Percentiles rank a stretch among this genome's conserved stretches.
These are phyloP conservation scores for Phytophthora pinifolia DNA, from an alignment of 352 stramenopile genomes.

Conservation along the genomic window DNA sequence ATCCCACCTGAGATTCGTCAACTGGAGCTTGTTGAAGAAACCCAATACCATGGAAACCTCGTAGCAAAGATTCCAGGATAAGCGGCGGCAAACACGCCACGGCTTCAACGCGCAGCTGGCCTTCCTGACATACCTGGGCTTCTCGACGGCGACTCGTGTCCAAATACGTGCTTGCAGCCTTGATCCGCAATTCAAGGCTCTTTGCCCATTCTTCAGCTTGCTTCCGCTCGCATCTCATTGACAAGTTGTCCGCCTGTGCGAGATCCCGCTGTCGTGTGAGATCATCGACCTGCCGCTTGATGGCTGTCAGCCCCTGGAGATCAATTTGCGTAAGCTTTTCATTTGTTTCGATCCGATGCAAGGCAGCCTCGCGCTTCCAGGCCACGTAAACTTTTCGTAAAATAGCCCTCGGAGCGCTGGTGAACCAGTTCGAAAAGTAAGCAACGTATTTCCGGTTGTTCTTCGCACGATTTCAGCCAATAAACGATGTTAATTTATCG, in stretches of 20 bases:
- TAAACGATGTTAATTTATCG: neutral
- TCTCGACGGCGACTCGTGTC: conserved; percentile 51
- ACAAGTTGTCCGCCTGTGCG: conserved; percentile 49
- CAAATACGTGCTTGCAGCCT: conserved; percentile 54
- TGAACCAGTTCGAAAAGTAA: conserved; percentile 77
- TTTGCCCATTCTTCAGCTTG: conserved; percentile 53
- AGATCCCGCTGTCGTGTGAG: conserved; percentile 47
- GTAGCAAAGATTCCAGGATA: conserved; percentile 67
- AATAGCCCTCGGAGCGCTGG: conserved; percentile 49
- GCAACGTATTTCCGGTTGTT: conserved; percentile 74
- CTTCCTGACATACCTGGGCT: conserved; percentile 56
- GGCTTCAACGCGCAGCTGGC: conserved; percentile 63
- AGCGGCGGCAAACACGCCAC: conserved; percentile 59
- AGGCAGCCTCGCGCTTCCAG: conserved; percentile 47
- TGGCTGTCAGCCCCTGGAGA: conserved; percentile 27
- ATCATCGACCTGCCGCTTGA: conserved; percentile 62
- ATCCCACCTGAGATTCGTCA: neutral
- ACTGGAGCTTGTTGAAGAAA: conserved; percentile 49
- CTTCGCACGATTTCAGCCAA: conserved; percentile 15
- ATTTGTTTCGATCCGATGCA: conserved; percentile 33
- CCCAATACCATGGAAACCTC: conserved; percentile 58
- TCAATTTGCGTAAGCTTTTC: conserved; percentile 42
- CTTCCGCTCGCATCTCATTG: conserved; percentile 62
- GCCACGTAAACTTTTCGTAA: conserved; percentile 50
- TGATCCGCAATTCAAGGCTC: conserved; percentile 53